Conservation (phyloP, 2,329 filamentous ascomycete species). For the Cordyceps tenuipes region DNA sequence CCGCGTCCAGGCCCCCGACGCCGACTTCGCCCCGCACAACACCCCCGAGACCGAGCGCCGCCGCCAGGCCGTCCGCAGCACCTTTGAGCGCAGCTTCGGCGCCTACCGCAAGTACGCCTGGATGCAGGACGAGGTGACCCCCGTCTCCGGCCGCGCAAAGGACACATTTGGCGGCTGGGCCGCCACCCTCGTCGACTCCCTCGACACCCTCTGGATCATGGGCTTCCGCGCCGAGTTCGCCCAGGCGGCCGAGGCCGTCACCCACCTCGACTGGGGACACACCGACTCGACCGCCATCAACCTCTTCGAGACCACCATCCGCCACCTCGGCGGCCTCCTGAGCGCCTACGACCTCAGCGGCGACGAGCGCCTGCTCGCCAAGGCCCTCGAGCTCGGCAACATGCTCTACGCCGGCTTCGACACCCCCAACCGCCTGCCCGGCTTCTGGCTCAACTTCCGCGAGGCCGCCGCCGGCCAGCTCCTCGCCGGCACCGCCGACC, state of each 20-base stretch:
- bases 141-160: slow-evolving; percentile 40
- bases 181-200: slow-evolving; percentile 53
- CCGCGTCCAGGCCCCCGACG: slow-evolving; percentile 33
- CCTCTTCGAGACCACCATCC: slow-evolving; percentile 60
- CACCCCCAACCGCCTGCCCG: slow-evolving; percentile 56
- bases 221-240: slow-evolving; percentile 55
- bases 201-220: slow-evolving; percentile 65
- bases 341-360: slow-evolving; percentile 59
- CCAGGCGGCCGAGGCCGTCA: slow-evolving; percentile 48
- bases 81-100: slow-evolving; percentile 47
- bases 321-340: slow-evolving; percentile 58
- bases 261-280: slow-evolving; percentile 50
- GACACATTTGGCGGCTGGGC: slow-evolving; percentile 58
- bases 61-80: slow-evolving; percentile 36
- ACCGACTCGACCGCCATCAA: slow-evolving; percentile 42
- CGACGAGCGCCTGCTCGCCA: slow-evolving; percentile 43
- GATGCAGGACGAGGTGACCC: slow-evolving; percentile 54
- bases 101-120: slow-evolving; percentile 55
- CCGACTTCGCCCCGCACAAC: slow-evolving; percentile 9
- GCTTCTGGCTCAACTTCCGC: slow-evolving; percentile 35
- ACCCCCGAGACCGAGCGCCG: slow-evolving; percentile 28
- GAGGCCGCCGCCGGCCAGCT: slow-evolving; percentile 28
- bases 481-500: slow-evolving; percentile 22
- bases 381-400: slow-evolving; percentile 53
- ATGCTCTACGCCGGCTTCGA: slow-evolving; percentile 57